A percentile compares a stretch with the other conserved stretches of the same genome.
phyloP scores from a whole-genome alignment of 441 rosid species.

The Aquilaria agallochum region DNA sequence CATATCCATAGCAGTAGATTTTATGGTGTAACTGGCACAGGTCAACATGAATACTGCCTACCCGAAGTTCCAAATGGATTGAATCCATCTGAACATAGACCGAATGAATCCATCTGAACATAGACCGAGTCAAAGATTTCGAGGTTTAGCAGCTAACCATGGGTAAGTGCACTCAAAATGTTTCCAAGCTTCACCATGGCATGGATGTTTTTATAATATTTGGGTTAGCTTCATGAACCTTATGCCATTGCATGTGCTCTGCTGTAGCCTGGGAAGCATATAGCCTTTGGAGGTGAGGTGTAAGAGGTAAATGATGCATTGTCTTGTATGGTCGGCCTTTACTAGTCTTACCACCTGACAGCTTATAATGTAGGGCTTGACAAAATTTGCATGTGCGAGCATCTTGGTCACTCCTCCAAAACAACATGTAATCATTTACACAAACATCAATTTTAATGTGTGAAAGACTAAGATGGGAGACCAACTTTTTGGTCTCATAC shows the following conservation, averaged over 20 bases:
- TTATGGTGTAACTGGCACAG: background rate
- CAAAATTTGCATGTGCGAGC: background rate
- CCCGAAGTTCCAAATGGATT: background rate
- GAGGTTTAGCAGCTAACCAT: background rate
- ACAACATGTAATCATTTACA: no score
- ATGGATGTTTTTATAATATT: background rate
- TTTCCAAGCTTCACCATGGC: background rate
- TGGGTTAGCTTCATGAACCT: background rate
- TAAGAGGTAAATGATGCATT: background rate
- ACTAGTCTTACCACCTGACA: background rate
- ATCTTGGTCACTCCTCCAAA: background rate
- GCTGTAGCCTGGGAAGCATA: background rate
- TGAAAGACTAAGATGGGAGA: background rate
- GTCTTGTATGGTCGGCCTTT: background rate
- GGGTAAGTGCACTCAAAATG: background rate
- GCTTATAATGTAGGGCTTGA: no score
- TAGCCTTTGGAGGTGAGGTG: background rate
- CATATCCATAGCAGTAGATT: background rate
- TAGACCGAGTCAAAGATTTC: background rate
- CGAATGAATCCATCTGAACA: background rate
- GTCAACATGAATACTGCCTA: background rate
- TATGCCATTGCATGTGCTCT: background rate
- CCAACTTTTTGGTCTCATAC: background rate
- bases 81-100: background rate
- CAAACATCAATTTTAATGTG: no score